Conservation (phyloP, 1,139 yeast genomes). For the Nakaseomyces glabratus region DNA sequence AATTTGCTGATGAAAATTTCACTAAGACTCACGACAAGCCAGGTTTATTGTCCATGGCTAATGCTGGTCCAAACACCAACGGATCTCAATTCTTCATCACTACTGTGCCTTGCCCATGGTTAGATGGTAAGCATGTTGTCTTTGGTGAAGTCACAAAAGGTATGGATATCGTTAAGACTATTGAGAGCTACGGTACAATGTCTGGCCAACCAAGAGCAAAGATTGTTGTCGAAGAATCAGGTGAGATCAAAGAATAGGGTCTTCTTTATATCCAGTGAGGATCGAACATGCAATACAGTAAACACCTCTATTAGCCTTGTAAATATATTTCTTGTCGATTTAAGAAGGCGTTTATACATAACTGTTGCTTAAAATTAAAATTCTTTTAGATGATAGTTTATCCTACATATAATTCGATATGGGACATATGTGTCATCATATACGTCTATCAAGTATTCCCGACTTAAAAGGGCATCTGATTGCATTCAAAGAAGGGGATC, state of each 20-base stretch:
- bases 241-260: constrained; percentile 44
- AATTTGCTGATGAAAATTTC: constrained; percentile 87
- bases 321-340: too few species aligned
- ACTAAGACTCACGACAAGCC: constrained; percentile 70
- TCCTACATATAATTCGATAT: too few species aligned
- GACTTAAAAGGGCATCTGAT: too few species aligned
- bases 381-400: too few species aligned
- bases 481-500: too few species aligned
- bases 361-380: too few species aligned
- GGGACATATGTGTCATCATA: too few species aligned
- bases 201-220: constrained; percentile 66
- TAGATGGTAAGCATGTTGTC: constrained; percentile 92
- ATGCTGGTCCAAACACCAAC: constrained; percentile 92
- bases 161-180: constrained; percentile 65
- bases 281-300: too few species aligned
- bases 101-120: constrained; percentile 83
- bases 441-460: too few species aligned
- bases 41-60: constrained; percentile 90
- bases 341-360: too few species aligned
- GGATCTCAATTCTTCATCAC: constrained; percentile 95
- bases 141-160: constrained; percentile 92
- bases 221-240: constrained; percentile 65
- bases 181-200: constrained; percentile 69
- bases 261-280: neutral
- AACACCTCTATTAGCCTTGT: too few species aligned